phyloP scores from a whole-genome alignment of 176 grass and related monocot species.

The Eragrostis curvula region DNA sequence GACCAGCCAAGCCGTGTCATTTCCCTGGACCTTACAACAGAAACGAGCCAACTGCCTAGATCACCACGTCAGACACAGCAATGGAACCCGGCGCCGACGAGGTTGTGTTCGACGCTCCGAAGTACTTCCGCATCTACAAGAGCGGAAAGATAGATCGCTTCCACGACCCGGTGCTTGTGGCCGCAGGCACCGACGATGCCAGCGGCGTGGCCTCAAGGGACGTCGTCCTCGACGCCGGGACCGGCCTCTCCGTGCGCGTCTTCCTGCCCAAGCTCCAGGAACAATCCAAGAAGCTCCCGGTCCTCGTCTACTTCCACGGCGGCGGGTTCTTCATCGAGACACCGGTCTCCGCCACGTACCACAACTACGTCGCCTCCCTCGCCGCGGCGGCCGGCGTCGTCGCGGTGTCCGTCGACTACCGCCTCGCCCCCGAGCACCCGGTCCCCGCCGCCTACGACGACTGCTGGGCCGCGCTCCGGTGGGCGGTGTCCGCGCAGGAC shows the following conservation, averaged over 20 bases:
- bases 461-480: slow-evolving; percentile 48
- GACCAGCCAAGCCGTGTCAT: not conserved
- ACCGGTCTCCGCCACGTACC: slow-evolving; percentile 31
- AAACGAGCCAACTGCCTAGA: not conserved
- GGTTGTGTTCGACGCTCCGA: not conserved
- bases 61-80: not conserved
- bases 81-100: not conserved
- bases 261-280: slow-evolving; percentile 43
- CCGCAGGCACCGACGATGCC: slow-evolving; percentile 34
- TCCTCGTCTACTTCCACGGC: slow-evolving; percentile 60
- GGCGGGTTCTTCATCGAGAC: slow-evolving; percentile 53
- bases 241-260: slow-evolving; percentile 60
- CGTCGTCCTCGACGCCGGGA: slow-evolving; percentile 52
- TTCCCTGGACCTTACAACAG: not conserved
- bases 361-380: slow-evolving; percentile 44
- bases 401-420: slow-evolving; percentile 51
- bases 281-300: slow-evolving; percentile 41
- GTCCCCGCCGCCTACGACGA: slow-evolving; percentile 64
- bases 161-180: slow-evolving; percentile 11
- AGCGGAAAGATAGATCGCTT: slow-evolving; percentile 53
- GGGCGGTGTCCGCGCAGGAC: slow-evolving; percentile 51
- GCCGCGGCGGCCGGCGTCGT: slow-evolving; percentile 48
- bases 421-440: slow-evolving; percentile 63
- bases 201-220: slow-evolving; percentile 71
- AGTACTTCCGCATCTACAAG: slow-evolving; percentile 56